Base-by-base conservation (phyloP, 164 flowering plant genomes). In the Houttuynia cordata region DNA sequence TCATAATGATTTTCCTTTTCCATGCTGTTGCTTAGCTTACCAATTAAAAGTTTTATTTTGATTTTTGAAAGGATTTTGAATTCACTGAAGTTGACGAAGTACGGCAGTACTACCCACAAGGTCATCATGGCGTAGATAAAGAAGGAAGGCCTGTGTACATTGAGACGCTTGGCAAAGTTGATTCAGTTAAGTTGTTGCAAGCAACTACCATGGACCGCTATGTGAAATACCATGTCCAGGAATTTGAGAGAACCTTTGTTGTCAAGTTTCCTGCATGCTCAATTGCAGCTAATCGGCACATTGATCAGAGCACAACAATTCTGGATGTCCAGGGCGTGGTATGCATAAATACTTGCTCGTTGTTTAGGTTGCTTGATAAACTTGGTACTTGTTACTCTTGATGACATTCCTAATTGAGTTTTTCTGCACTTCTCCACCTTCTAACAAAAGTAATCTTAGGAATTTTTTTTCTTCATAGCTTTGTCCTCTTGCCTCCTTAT, bases 311-410 rank as follows among this genome's bases (percentile, higher is more conserved):
- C 61, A 85, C 88, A 49, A 81, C 93, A 47, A 81, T 89, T 67
- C 57, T 86, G 24, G 93, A 86, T 78, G 96, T 86, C 53, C 87
- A 86, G 57, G 93, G 96, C 62, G 76, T 86, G 88, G 96, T 86
- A 78, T 60, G 74, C 57, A 18, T 10, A 8, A n/a, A 13, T 41
- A 10, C 18, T 59, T 10, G 8, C 39, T 20, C 47, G 8, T 58
- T 18, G 50, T 60, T 20, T 57, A n/a, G 34, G 34, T 54, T 42
- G 4, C 10, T 10, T 14, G 12, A 42, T 42, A 10, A 42, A 42
- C 10, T 42, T 10, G 12, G 17, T 42, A 1, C 4, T 40, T 30
- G 37, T 30, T 2, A 30, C 37, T 2, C 37, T 30, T 2, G 37
- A 2, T 30, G 37, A 30, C 37, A 30, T 30, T 30, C 6, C 37